Evolutionary conservation across 2,329 filamentous ascomycete species (phyloP).

Genomic region (Basipetospora chlamydospora): DNA sequence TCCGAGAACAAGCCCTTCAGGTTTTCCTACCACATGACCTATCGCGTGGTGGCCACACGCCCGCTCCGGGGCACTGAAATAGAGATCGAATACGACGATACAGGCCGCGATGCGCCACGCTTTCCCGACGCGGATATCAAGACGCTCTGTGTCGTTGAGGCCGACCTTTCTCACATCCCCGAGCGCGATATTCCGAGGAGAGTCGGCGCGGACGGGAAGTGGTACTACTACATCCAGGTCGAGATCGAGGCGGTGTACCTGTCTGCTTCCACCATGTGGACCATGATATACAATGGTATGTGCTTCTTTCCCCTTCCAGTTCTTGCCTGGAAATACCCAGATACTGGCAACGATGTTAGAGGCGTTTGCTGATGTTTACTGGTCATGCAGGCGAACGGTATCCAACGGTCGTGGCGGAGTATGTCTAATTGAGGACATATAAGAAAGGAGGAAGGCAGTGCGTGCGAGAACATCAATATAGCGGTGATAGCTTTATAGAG

Average conservation of each 20-base stretch:
- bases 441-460: too few relatives aligned
- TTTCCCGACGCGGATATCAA: slow-evolving; percentile 21
- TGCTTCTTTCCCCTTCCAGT: slow-evolving; percentile 3
- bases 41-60: slow-evolving; percentile 18
- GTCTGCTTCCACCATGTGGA: slow-evolving; percentile 27
- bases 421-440: too few relatives aligned
- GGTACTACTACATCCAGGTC: slow-evolving; percentile 24
- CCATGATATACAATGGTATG: slow-evolving; percentile 26
- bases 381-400: too few relatives aligned
- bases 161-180: slow-evolving; percentile 25
- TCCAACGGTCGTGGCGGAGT: too few relatives aligned
- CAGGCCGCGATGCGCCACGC: slow-evolving; percentile 16
- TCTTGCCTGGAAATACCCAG: too few relatives aligned
- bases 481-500: too few relatives aligned
- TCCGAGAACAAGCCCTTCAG: slow-evolving; percentile 19
- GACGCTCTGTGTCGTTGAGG: slow-evolving; percentile 21
- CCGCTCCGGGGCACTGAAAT: slow-evolving; percentile 19
- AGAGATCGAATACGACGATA: slow-evolving; percentile 21
- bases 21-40: slow-evolving; percentile 17
- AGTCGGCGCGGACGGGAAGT: slow-evolving; percentile 19
- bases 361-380: too few relatives aligned
- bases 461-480: too few relatives aligned
- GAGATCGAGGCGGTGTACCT: slow-evolving; percentile 26
- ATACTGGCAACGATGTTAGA: too few relatives aligned
- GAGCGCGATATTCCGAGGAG: slow-evolving; percentile 18